These are phyloP conservation scores for Coemansia umbellata DNA, from an alignment of 192 early-diverging fungal genomes.

Conservation along the genomic window DNA sequence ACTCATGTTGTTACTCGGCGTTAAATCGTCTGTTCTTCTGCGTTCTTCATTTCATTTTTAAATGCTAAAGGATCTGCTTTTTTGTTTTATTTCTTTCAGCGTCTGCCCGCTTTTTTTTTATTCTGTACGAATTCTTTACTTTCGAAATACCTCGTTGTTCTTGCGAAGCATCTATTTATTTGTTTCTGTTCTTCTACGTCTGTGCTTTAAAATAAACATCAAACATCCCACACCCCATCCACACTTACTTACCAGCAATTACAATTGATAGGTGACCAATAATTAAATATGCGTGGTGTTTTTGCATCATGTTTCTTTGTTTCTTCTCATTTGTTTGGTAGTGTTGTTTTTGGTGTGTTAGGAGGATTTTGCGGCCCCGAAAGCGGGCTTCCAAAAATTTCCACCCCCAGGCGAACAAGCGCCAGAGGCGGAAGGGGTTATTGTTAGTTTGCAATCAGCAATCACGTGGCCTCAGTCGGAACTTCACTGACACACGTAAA, in stretches of 20 bases:
- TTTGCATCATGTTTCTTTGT: background rate
- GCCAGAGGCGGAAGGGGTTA: constrained; percentile 29
- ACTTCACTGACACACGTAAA: constrained; percentile 48
- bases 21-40: background rate
- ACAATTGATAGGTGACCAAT: too few relatives aligned
- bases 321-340: background rate
- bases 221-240: too few relatives aligned
- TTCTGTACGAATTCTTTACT: constrained; percentile 5
- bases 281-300: too few relatives aligned
- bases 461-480: constrained; percentile 42
- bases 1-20: background rate
- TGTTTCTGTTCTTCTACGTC: constrained; percentile 1
- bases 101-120: too few relatives aligned
- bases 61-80: background rate
- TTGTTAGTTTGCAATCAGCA: constrained; percentile 48
- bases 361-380: constrained; percentile 2
- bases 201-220: too few relatives aligned
- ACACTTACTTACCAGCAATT: too few relatives aligned
- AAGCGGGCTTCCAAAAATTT: constrained; percentile 50
- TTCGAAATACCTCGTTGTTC: background rate
- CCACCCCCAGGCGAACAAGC: constrained; percentile 14
- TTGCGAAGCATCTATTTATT: constrained; percentile 2
- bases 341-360: background rate
- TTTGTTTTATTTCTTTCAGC: background rate
- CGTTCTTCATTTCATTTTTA: background rate